Percentiles rank a stretch among this genome's conserved stretches.
phyloP scores from a whole-genome alignment of 805 yeast species.

The Ogataea wickerhamii region DNA sequence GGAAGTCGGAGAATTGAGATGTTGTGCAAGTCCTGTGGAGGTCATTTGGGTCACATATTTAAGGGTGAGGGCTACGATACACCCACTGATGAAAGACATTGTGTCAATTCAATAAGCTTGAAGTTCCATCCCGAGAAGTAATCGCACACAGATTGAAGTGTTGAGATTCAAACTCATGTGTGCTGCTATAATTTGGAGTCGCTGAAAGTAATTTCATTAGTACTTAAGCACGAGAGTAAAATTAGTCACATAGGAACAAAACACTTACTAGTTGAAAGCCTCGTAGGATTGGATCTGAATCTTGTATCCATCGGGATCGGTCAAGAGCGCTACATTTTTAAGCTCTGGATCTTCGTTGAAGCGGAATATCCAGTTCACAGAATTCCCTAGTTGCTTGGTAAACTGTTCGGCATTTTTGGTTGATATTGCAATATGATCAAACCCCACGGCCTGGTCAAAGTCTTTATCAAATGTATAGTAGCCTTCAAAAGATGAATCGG shows the following conservation, averaged over 20 bases:
- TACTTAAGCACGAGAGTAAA: neutral
- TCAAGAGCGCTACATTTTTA: conserved; percentile 64
- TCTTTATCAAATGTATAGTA: conserved; percentile 77
- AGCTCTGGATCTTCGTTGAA: conserved; percentile 49
- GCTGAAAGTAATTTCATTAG: conserved; percentile 9
- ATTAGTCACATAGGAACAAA: neutral
- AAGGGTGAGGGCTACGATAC: conserved; percentile 86
- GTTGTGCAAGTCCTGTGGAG: conserved; percentile 83
- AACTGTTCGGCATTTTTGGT: conserved; percentile 58
- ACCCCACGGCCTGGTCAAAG: conserved; percentile 62
- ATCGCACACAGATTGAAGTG: neutral
- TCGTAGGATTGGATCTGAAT: conserved; percentile 54
- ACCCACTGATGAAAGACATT: conserved; percentile 90
- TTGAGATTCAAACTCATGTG: neutral
- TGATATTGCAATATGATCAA: conserved; percentile 79
- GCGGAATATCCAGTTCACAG: conserved; percentile 53
- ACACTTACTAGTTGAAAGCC: conserved; percentile 22
- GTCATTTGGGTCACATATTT: conserved; percentile 94
- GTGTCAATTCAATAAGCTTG: conserved; percentile 84
- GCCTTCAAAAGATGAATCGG: conserved; percentile 60
- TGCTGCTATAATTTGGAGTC: conserved; percentile 10
- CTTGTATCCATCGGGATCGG: conserved; percentile 89
- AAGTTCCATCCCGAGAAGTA: conserved; percentile 43
- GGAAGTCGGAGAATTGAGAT: conserved; percentile 91
- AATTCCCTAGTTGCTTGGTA: conserved; percentile 48